These are phyloP conservation scores for Knoxia roxburghii DNA, from an alignment of 257 asterid species.

Conservation along the genomic window DNA sequence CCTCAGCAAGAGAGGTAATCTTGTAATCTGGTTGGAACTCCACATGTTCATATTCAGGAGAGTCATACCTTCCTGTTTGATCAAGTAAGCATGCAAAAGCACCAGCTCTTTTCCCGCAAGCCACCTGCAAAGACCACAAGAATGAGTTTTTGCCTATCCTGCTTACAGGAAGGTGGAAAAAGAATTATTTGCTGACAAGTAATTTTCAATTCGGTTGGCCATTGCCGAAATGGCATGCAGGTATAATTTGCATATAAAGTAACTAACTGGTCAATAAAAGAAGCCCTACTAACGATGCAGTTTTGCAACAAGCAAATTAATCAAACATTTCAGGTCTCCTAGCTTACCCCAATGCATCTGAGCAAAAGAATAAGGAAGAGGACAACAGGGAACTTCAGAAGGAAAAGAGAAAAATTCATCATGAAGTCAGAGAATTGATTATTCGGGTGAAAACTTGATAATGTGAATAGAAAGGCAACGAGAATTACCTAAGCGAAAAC, in stretches of 20 bases:
- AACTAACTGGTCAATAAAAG: not conserved
- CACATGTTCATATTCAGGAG: conserved; percentile 50
- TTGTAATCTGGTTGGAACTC: conserved; percentile 76
- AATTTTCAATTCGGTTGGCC: not conserved
- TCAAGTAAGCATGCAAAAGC: conserved; percentile 86
- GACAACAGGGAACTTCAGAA: not conserved
- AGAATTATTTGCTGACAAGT: not conserved
- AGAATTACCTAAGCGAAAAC: not conserved
- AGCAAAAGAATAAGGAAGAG: not conserved
- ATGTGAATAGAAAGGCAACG: not conserved
- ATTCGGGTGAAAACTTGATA: not conserved
- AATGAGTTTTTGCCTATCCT: not conserved
- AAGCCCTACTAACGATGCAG: not conserved
- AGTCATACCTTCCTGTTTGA: conserved; percentile 72
- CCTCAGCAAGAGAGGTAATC: conserved; percentile 68
- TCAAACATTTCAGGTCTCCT: not conserved
- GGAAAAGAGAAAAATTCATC: not conserved
- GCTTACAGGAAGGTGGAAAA: not conserved
- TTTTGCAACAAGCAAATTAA: not conserved
- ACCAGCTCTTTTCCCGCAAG: conserved; percentile 90
- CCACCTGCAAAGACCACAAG: conserved; percentile 46
- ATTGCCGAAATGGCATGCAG: too few relatives aligned
- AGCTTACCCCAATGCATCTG: not conserved
- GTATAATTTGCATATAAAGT: not conserved
- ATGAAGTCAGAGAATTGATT: not conserved